Evolutionary conservation across 352 stramenopile species (phyloP), one percentile per base, ranked within the genome.

Genomic region (Phytophthora parvispora): DNA sequence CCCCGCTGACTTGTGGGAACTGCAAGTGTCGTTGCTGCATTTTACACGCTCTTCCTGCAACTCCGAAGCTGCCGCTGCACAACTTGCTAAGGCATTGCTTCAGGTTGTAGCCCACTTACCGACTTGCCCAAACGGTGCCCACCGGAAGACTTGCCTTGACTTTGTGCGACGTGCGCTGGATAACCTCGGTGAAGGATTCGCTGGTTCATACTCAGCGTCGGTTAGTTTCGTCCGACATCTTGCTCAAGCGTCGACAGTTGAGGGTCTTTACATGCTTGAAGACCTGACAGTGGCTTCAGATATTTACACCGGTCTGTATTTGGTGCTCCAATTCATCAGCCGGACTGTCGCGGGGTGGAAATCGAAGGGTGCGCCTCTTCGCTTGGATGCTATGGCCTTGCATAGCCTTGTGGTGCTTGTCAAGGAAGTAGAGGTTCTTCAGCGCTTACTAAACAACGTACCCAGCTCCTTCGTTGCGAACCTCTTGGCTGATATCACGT

Each of bases 21-120:
- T 80, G 2, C 81, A 85, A 6, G 75, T 84, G 36, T 78, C 79
- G 2, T 45, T 92, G 24, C 54, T 92, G 45, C 86, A 91, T 51
- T 86, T 75, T 42, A 49, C 86, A 20, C 64, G 69, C 2, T 60
- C 72, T 6, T 79, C 69, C 2, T 89, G 81, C 61, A 82, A 82
- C 47, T 91, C 82, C 3, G 75, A 57, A 22, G 52, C 66, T 29
- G 77, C 71, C n/a, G 69, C 75, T 25, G 50, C 64, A 34, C 55
- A 81, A 51, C 66, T 92, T 12, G 86, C 75, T 3, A 69, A 75
- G 8, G 60, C 68, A 2, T 60, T 94, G 6, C 50, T 89, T 27
- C 28, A 75, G 22, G 51, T 94, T 25, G 36, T 91, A 20, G 66
- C 64, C 4, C 86, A 94, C 52, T 52, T 90, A 2, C 47, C 70